These are phyloP conservation scores for Yarrowia sp. DNA, from an alignment of 805 yeast genomes.

Conservation along the genomic window DNA sequence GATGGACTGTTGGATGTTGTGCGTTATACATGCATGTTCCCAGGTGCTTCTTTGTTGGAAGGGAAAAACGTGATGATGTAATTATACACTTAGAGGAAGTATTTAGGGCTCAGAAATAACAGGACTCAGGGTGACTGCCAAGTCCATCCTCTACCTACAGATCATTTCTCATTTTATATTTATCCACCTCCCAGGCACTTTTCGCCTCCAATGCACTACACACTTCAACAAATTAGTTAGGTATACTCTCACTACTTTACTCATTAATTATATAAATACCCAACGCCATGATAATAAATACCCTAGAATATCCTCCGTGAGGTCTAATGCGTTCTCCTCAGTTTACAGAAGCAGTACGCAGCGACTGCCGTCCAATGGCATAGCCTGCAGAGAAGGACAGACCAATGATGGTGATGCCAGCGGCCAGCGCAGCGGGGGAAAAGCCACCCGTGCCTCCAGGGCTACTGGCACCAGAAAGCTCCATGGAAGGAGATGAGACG, in stretches of 20 bases:
- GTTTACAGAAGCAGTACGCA: slow-evolving; percentile 8
- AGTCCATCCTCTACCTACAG: too few species aligned
- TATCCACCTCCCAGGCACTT: too few species aligned
- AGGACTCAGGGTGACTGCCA: too few species aligned
- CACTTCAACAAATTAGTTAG: too few species aligned
- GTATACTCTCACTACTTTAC: neutral
- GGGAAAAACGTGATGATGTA: too few species aligned
- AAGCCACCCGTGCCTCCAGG: slow-evolving; percentile 19
- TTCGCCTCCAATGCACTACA: too few species aligned
- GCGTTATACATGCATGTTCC: neutral
- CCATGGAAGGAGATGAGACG: neutral
- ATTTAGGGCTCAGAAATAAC: too few species aligned
- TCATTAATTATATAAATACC: slow-evolving; percentile 15
- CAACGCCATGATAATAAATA: slow-evolving; percentile 3
- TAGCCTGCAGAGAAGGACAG: slow-evolving; percentile 32
- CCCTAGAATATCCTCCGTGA: neutral
- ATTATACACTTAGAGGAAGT: too few species aligned
- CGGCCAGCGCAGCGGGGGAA: slow-evolving; percentile 19
- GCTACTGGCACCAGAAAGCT: neutral
- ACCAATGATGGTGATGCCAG: slow-evolving; percentile 29
- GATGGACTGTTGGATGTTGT: neutral
- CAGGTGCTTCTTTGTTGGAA: neutral
- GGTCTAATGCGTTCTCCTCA: neutral
- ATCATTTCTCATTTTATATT: too few species aligned
- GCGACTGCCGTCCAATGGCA: slow-evolving; percentile 28